phyloP scores from a whole-genome alignment of 208 protist species.

The Leishmania braziliensis region DNA sequence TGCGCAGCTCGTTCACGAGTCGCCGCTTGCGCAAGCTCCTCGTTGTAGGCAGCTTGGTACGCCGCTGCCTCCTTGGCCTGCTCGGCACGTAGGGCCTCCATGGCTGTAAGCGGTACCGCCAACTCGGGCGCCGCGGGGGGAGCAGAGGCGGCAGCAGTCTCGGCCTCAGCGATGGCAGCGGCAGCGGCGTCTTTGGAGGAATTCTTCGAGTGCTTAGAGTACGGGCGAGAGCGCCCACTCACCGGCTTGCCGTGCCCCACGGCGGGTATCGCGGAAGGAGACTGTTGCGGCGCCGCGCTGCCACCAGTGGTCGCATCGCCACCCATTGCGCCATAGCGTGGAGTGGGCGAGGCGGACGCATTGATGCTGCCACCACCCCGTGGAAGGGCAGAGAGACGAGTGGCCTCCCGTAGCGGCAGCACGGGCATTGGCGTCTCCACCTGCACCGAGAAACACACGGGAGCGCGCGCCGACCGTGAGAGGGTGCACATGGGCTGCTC shows the following conservation, averaged over 20 bases:
- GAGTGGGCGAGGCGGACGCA: background rate
- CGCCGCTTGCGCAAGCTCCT: conserved; percentile 41
- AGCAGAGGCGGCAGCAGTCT: conserved; percentile 1
- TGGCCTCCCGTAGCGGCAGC: conserved; percentile 38
- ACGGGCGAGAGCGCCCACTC: background rate
- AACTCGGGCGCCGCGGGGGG: conserved; percentile 8
- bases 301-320: conserved; percentile 1
- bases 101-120: conserved; percentile 18
- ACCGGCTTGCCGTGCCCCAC: background rate
- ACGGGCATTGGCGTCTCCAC: conserved; percentile 55
- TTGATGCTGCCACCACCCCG: background rate
- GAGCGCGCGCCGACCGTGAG: conserved; percentile 8
- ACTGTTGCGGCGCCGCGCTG: background rate
- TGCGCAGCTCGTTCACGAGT: conserved; percentile 38
- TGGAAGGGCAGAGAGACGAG: conserved; percentile 5
- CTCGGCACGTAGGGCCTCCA: conserved; percentile 38
- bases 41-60: conserved; percentile 42
- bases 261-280: background rate
- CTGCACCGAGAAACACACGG: conserved; percentile 28
- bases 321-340: background rate
- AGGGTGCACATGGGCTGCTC: conserved; percentile 10
- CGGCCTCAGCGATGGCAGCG: background rate
- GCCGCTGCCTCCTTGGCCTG: conserved; percentile 51
- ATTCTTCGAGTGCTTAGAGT: conserved; percentile 1
- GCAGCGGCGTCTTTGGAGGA: conserved; percentile 7